These are phyloP conservation scores for Lecanicillium sp. DNA, from an alignment of 2,329 filamentous ascomycete genomes.

Conservation along the genomic window DNA sequence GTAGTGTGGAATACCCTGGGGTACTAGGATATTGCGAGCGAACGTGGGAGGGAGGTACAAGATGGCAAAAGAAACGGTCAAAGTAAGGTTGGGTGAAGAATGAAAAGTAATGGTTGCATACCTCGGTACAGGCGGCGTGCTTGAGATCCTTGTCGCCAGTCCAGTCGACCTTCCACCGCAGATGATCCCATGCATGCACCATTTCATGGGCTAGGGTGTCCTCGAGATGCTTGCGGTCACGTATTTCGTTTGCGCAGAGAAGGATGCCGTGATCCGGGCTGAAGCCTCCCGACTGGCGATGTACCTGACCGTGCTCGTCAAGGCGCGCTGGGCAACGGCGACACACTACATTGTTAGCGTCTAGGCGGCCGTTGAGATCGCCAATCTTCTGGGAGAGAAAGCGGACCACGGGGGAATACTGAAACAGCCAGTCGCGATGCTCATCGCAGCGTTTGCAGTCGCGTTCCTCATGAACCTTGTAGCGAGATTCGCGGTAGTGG, in stretches of 20 bases:
- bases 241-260: slow-evolving; percentile 86
- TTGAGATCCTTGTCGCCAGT: slow-evolving; percentile 61
- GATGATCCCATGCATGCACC: slow-evolving; percentile 92
- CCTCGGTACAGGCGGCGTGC: slow-evolving; percentile 92
- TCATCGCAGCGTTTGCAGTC: slow-evolving; percentile 79
- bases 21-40: too few relatives aligned
- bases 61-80: slow-evolving; percentile 8
- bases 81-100: neutral
- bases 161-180: slow-evolving; percentile 87
- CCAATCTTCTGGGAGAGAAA: slow-evolving; percentile 79
- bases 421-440: slow-evolving; percentile 74
- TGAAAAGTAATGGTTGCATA: slow-evolving; percentile 29
- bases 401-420: slow-evolving; percentile 76
- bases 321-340: slow-evolving; percentile 61
- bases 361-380: slow-evolving; percentile 70
- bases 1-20: too few relatives aligned
- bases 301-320: slow-evolving; percentile 50
- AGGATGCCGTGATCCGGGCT: slow-evolving; percentile 79
- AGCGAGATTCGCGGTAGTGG: slow-evolving; percentile 71
- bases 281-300: slow-evolving; percentile 71
- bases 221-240: slow-evolving; percentile 73
- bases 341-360: slow-evolving; percentile 71
- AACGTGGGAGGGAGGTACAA: too few relatives aligned
- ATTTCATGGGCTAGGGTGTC: slow-evolving; percentile 96
- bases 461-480: slow-evolving; percentile 63